Percentiles rank a stretch among this genome's conserved stretches.
Evolutionary conservation across 2,329 filamentous ascomycete genomes (phyloP).

Genomic region (Hymenoscyphus fructigenus): DNA sequence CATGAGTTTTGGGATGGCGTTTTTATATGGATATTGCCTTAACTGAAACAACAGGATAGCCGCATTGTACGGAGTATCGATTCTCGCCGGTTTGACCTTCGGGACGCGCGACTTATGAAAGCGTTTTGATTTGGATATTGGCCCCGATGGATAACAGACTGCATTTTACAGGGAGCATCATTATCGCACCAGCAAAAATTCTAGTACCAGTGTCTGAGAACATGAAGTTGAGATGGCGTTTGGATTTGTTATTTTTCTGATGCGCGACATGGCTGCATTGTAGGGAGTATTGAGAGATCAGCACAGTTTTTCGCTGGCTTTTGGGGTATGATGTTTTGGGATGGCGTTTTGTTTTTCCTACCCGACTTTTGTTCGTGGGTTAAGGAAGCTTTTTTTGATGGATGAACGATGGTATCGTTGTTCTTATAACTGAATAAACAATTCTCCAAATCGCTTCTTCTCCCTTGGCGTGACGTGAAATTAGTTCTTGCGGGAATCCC

Average conservation of each 20-base stretch:
- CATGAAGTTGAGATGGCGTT: background rate
- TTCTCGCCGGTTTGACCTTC: background rate
- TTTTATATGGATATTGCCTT: background rate
- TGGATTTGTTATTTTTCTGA: background rate
- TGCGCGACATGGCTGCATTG: background rate
- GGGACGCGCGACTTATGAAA: background rate
- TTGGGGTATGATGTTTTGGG: background rate
- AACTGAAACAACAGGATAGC: background rate
- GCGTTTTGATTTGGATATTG: background rate
- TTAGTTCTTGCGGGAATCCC: no score
- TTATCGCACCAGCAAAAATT: background rate
- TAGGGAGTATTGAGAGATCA: background rate
- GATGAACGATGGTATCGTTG: no score
- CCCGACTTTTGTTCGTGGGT: background rate
- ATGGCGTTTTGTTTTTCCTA: background rate
- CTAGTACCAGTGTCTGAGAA: background rate
- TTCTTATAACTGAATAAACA: no score
- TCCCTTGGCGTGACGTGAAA: background rate
- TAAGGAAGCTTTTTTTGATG: no score
- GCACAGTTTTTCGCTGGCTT: background rate
- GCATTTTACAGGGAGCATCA: background rate
- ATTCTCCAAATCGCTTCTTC: background rate
- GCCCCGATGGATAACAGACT: background rate
- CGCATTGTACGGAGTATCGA: background rate
- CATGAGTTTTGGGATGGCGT: background rate